Percentiles rank a stretch among this genome's conserved stretches.
phyloP scores from a whole-genome alignment of 164 flowering plant species.

The Stephania cephalantha region DNA sequence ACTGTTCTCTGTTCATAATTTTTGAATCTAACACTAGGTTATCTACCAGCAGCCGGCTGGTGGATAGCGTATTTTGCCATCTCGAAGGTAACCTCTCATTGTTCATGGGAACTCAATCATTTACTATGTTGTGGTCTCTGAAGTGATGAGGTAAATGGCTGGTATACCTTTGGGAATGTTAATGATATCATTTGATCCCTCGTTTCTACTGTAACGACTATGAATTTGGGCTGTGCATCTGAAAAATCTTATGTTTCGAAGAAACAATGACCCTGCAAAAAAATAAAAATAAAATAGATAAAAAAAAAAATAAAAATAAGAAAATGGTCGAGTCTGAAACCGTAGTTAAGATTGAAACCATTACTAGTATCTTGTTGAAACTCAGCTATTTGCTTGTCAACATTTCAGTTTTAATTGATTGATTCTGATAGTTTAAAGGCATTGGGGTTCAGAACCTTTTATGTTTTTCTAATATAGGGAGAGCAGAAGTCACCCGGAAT shows the following conservation, averaged over 20 bases:
- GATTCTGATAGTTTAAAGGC: background rate
- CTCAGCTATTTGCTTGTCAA: background rate
- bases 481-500: slow-evolving; percentile 84
- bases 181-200: background rate
- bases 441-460: background rate
- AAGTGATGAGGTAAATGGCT: background rate
- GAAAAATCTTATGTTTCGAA: background rate
- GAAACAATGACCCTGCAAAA: background rate
- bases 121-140: background rate
- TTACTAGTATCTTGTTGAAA: background rate
- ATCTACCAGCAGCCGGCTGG: background rate
- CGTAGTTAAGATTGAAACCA: background rate
- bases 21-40: background rate
- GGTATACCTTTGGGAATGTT: background rate
- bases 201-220: background rate
- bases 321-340: background rate
- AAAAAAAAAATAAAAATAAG: too few relatives aligned
- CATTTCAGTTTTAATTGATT: background rate
- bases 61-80: background rate
- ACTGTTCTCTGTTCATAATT: background rate
- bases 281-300: too few relatives aligned
- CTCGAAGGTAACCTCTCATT: background rate
- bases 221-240: background rate
- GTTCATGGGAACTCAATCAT: background rate
- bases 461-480: slow-evolving; percentile 36